Base-by-base conservation (phyloP, 2,329 filamentous ascomycete genomes). In the Fusarium foetens region DNA sequence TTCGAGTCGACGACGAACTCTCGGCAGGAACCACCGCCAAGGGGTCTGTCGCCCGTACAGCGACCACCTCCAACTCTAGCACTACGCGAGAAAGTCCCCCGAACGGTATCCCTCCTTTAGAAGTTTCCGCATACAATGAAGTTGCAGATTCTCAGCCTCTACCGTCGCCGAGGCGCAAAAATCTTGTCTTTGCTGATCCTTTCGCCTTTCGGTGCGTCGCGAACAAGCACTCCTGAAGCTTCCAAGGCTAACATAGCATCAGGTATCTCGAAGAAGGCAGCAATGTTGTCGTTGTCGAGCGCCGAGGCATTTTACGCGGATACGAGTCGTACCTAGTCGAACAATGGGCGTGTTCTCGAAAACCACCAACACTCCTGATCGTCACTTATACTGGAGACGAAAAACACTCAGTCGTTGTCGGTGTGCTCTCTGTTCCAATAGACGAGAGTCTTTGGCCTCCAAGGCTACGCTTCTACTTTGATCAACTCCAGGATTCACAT, bases 301-400 rank as follows among this genome's bases (percentile, higher is more conserved):
- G 92, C 58, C 89, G 90, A 61, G 86, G 88, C 54, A 85, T 88
- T 54, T 87, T 99, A 10, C 84, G 89, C 68, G 95, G 95, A 73
- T 98, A 98, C 82, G 95, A 98, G 81, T 86, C 95, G 69, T 98
- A 98, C 81, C 84, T 98, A 21, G 94, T 98, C 72, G 96, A 98
- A 81, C 96, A 99, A 86, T 99, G 96, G 96, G 94, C 94, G 10
- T 98, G 95, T 81, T 98, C 95, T 17, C 90, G 96, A 58, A 88
- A 91, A 63, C 94, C 97, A 70, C 95, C 95, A 2, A 98, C 95
- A 21, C 93, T 97, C 71, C 89, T 97, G 54, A 97, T 98, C 72
- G 93, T 93, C 45, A 97, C 95, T 6, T 98, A 96, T 79, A 98
- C 95, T 0, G 96, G 95, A 60, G 94, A 98, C 76, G 86, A 90